Conservation (phyloP, 1,284 basidiomycete genomes). For the Pseudozyma hubeiensis region DNA sequence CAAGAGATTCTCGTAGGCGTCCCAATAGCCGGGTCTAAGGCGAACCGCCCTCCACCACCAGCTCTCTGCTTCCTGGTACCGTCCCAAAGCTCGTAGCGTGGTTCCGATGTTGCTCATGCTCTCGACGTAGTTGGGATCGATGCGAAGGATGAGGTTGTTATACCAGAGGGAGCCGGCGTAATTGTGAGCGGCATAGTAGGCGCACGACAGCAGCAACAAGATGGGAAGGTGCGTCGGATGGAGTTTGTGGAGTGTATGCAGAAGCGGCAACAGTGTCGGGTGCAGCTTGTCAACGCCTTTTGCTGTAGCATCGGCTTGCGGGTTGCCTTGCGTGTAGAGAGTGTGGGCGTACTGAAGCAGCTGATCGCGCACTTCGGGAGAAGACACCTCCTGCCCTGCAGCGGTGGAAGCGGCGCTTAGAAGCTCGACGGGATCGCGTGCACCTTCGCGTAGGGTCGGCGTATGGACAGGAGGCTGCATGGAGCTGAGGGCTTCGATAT, state of each 20-base stretch:
- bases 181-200: constrained; percentile 63
- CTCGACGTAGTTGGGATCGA: constrained; percentile 70
- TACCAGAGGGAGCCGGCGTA: constrained; percentile 67
- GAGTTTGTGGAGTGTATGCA: constrained; percentile 62
- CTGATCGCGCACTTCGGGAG: constrained; percentile 60
- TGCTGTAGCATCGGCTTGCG: constrained; percentile 9
- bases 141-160: constrained; percentile 66
- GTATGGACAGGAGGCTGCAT: constrained; percentile 41
- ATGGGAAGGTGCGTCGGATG: constrained; percentile 62
- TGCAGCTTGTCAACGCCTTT: constrained; percentile 53
- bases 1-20: constrained; percentile 71
- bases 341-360: constrained; percentile 65
- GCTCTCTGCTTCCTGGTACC: constrained; percentile 69
- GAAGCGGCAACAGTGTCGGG: constrained; percentile 60
- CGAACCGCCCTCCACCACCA: constrained; percentile 72
- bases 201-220: constrained; percentile 63
- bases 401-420: constrained; percentile 53
- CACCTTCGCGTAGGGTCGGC: constrained; percentile 26
- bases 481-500: constrained; percentile 7
- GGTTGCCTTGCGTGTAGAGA: constrained; percentile 56
- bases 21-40: constrained; percentile 71
- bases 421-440: constrained; percentile 61
- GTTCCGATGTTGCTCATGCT: constrained; percentile 72
- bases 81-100: constrained; percentile 71
- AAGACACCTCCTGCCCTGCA: constrained; percentile 46